These are phyloP conservation scores for Coemansia sp. DNA, from an alignment of 192 early-diverging fungal genomes.

Conservation along the genomic window DNA sequence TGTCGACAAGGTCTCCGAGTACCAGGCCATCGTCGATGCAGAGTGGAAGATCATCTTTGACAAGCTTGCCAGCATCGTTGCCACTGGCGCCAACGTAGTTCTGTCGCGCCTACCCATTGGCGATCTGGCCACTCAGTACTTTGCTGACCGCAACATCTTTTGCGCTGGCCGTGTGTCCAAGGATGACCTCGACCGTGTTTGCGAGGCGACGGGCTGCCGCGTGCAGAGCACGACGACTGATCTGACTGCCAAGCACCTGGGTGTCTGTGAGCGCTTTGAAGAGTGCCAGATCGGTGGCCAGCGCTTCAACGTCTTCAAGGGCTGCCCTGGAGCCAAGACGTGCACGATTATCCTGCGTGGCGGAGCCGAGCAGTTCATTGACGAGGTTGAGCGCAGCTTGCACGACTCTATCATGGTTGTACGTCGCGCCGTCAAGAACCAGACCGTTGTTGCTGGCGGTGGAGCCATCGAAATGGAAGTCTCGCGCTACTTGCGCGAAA, in stretches of 20 bases:
- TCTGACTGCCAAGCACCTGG: conserved; percentile 77
- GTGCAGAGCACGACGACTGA: conserved; percentile 92
- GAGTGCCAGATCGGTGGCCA: conserved; percentile 96
- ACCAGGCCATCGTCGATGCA: conserved; percentile 99
- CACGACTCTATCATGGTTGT: conserved; percentile 99
- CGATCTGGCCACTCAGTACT: conserved; percentile 99
- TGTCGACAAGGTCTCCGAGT: conserved; percentile 93
- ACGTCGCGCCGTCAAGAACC: conserved; percentile 94
- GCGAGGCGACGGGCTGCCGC: conserved; percentile 91
- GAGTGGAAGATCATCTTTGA: conserved; percentile 99
- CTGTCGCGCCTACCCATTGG: conserved; percentile 97
- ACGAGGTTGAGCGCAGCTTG: conserved; percentile 94
- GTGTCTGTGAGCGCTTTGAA: conserved; percentile 88
- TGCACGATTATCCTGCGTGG: conserved; percentile 96
- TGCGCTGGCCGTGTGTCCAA: conserved; percentile 95
- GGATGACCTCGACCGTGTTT: conserved; percentile 91
- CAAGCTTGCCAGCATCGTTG: conserved; percentile 94
- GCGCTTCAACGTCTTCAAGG: conserved; percentile 95
- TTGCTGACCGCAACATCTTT: conserved; percentile 99
- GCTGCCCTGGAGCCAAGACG: conserved; percentile 90
- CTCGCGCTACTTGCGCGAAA: conserved; percentile 88
- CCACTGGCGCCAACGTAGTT: conserved; percentile 95
- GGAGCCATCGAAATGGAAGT: conserved; percentile 99
- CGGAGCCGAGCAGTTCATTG: conserved; percentile 99
- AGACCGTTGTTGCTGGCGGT: conserved; percentile 94